A percentile compares a stretch with the other conserved stretches of the same genome.
These are phyloP conservation scores for Monosporascus sp. DNA, from an alignment of 2,329 filamentous ascomycete genomes.

Conservation along the genomic window DNA sequence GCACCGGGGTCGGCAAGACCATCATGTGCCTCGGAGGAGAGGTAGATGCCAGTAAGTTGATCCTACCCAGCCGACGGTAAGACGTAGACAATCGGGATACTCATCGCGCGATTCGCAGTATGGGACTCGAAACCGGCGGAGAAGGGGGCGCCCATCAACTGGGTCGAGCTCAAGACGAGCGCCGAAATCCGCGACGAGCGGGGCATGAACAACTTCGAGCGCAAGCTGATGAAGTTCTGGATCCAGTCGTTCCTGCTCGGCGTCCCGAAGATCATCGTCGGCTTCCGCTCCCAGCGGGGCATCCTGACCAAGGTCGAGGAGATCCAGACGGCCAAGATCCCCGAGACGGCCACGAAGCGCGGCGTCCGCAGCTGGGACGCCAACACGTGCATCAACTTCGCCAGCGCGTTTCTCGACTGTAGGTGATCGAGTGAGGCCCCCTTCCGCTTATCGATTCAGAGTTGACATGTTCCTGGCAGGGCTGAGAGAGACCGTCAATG, in stretches of 20 bases:
- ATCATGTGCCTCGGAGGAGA: slow-evolving; percentile 82
- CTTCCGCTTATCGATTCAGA: not conserved
- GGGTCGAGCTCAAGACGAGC: slow-evolving; percentile 94
- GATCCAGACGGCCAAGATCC: slow-evolving; percentile 74
- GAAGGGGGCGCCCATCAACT: slow-evolving; percentile 68
- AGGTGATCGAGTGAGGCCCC: slow-evolving; percentile 24
- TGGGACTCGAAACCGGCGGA: slow-evolving; percentile 75
- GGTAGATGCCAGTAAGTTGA: slow-evolving; percentile 74
- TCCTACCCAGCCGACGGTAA: not conserved
- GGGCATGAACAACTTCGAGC: slow-evolving; percentile 73
- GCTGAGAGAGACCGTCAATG: slow-evolving; percentile 57
- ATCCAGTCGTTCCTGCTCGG: slow-evolving; percentile 92
- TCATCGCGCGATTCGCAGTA: slow-evolving; percentile 41
- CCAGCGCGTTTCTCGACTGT: slow-evolving; percentile 73
- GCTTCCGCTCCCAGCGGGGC: slow-evolving; percentile 72
- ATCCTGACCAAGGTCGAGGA: slow-evolving; percentile 70
- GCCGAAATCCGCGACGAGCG: slow-evolving; percentile 63
- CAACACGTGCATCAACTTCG: slow-evolving; percentile 90
- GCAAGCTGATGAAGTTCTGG: slow-evolving; percentile 94
- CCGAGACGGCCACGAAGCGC: slow-evolving; percentile 63
- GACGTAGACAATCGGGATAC: too few species aligned
- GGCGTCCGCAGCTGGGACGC: slow-evolving; percentile 78
- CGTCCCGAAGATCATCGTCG: slow-evolving; percentile 86
- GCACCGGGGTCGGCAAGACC: slow-evolving; percentile 75
- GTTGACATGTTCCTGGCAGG: slow-evolving; percentile 40